Base-by-base conservation (phyloP, 345 rosid genomes). In the Eutrema japonicum region DNA sequence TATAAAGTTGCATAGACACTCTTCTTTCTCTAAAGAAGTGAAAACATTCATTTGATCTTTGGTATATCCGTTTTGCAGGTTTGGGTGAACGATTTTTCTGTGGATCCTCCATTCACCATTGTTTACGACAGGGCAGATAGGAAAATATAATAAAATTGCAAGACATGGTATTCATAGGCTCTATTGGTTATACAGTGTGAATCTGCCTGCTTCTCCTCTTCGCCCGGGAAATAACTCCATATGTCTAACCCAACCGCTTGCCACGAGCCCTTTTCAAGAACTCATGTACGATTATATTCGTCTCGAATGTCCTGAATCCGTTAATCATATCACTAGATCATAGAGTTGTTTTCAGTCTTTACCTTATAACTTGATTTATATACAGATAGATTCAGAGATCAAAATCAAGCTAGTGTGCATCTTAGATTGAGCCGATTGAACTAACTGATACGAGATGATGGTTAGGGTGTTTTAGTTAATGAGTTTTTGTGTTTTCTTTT, bases 111-210 rank as follows among this genome's bases (percentile, higher is more conserved):
- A 18, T 18, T 18, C 22, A 18, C 86, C 90, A 3, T 48, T 88
- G 22, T 89, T 88, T 75, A 63, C 92, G 4, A 92, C 80, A 22
- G 98, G 91, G 30, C 8, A 73, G 49, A 92, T 88, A 22, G 96
- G 96, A 5, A 83, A 67, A 62, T 94, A 92, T 70, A 92, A 92
- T 50, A 80, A 94, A 41, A 83, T 92, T 8, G 91, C 91, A 29
- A 86, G 96, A 58, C 98, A 92, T 43, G 98, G 98, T 59, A 88
- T 90, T 33, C 96, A 88, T 77, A 96, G 98, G 7, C 80, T 88
- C 9, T 85, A 89, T 72, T 74, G 89, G 87, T 59, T 84, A 12
- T 88, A 66, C 78, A 73, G 48, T 29, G 79, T 89, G 56, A 78
- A 79, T 16, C 73, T 92, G 1, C 81, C 84, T 2, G 85, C 88